Evolutionary conservation across 139 green algal genomes (phyloP), one percentile per base, ranked within the genome.

Genomic region (Spirogloea muscicola): DNA sequence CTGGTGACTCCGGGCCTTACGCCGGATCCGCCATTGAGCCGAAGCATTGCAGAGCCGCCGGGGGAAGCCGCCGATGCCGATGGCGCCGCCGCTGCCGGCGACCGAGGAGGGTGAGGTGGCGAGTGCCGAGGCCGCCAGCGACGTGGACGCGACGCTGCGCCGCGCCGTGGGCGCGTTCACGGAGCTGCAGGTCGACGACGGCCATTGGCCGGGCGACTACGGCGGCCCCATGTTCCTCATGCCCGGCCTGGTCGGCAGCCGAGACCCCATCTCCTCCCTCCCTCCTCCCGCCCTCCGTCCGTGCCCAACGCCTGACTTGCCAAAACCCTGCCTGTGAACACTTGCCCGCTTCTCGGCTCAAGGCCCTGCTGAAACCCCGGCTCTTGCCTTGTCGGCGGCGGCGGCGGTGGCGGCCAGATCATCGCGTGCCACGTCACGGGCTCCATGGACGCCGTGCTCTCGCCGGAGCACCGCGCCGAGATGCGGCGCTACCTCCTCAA

Each of bases 191-290:
- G 68, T 84, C 39, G 86, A 96, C 0, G 94, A 98, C 70, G 95
- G 95, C 2, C 95, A 98, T 82, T 98, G 89, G 84, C 86, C 91
- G 0, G 92, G 93, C 7, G 95, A 98, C 82, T 99, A 99, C 65
- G 95, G 95, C 0, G 95, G 95, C 1, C 95, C 95, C 1, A 97
- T 98, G 91, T 99, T 99, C 82, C 87, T 99, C 5, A 91, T 99
- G 82, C 94, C 95, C 0, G 95, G 94, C 5, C 66, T 99, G 59
- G n/a, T n/a, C n/a, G n/a, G n/a, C n/a, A n/a, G n/a, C n/a, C n/a
- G n/a, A n/a, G n/a, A n/a, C n/a, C n/a, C n/a, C n/a, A n/a, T n/a
- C n/a, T n/a, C n/a, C n/a, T n/a, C n/a, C n/a, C n/a, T n/a, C n/a
- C n/a, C n/a, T n/a, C n/a, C n/a, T n/a, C n/a, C n/a, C n/a, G n/a